phyloP scores from a whole-genome alignment of 2,329 filamentous ascomycete genomes.

The Xylariaceae sp. region DNA sequence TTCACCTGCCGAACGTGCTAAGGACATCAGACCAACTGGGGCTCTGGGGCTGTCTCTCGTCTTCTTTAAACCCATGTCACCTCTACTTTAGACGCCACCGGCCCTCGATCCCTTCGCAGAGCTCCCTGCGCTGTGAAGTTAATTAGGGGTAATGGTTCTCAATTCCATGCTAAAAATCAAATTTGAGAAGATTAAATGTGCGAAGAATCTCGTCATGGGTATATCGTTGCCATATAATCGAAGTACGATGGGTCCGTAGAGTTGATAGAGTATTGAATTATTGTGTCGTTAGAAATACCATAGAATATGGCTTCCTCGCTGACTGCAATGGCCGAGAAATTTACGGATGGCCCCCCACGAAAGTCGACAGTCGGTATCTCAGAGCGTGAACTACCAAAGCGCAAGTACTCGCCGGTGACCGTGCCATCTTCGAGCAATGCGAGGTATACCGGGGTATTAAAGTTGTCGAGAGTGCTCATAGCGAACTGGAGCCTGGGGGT shows the following conservation, averaged over 20 bases:
- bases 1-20: too few species aligned
- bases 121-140: too few species aligned
- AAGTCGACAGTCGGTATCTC: constrained; percentile 14
- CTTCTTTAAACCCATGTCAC: too few species aligned
- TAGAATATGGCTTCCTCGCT: constrained; percentile 26
- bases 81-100: too few species aligned
- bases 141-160: too few species aligned
- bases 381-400: neutral
- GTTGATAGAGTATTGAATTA: constrained; percentile 24
- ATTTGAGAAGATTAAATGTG: too few species aligned
- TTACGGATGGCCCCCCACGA: constrained; percentile 19
- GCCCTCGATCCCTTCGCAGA: too few species aligned
- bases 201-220: too few species aligned
- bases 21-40: too few species aligned
- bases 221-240: constrained; percentile 23
- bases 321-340: constrained; percentile 25
- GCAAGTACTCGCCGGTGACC: constrained; percentile 1
- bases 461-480: constrained; percentile 1
- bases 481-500: constrained; percentile 3
- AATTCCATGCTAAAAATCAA: too few species aligned
- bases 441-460: constrained; percentile 5
- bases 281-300: constrained; percentile 23
- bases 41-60: too few species aligned
- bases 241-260: constrained; percentile 21
- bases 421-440: constrained; percentile 14